Evolutionary conservation across 2,329 filamentous ascomycete species (phyloP), one percentile per base, ranked within the genome.

Genomic region (Scytalidium sp.): DNA sequence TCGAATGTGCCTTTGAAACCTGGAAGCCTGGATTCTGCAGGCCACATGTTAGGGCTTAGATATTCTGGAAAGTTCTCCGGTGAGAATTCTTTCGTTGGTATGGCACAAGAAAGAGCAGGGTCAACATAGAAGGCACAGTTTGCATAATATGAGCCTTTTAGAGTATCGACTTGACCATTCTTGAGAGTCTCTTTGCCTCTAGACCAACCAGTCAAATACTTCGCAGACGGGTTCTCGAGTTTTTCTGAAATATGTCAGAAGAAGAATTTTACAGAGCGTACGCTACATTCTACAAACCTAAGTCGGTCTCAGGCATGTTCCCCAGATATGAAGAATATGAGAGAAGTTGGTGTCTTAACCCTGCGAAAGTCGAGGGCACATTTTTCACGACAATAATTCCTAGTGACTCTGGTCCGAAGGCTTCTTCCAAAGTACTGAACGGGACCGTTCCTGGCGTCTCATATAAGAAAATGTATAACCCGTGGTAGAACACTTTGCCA

Each of bases 301-400:
- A 78, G 58, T 91, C 83, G 13, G 80, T 70, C 21, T 79, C 70
- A 4, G 90, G 80, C 3, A 97, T 77, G 56, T 91, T 91, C 27
- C 89, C 94, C 36, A 97, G 82, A 65, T 95, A 94, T 0, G 90
- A 96, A 3, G 91, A 84, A 65, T 94, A 94, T 0, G 90, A 94
- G 6, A 99, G 78, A 2, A 95, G 79, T 52, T 80, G 80, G 51
- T 80, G 80, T 53, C 94, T 82, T 41, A 97, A 73, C n/a, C 78
- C 70, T 13, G 79, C 69, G 61, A 96, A 99, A 46, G 82, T 75
- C 5, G 76, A 55, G 0, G 91, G 89, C 0, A 97, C 81, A 64
- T 91, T 89, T 65, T 88, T 90, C 43, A 99, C 92, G n/a, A 97
- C 75, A 49, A 99, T 85, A 46, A 99, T 96, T 0, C 94, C 94